A percentile compares a stretch with the other conserved stretches of the same genome.
phyloP scores from a whole-genome alignment of 1,284 basidiomycete species.

The Papiliotrema fonsecae region DNA sequence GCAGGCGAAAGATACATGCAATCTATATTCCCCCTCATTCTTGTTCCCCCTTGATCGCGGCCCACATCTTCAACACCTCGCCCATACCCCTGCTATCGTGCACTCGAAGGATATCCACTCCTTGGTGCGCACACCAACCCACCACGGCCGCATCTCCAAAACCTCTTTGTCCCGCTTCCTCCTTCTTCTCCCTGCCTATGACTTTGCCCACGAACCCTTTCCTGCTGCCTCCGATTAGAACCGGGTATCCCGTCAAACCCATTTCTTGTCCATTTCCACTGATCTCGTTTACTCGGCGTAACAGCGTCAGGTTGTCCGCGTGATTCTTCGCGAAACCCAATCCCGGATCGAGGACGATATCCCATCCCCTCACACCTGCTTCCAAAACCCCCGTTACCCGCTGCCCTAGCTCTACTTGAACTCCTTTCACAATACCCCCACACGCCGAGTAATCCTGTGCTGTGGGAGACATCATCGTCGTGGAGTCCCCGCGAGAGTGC shows the following conservation, averaged over 20 bases:
- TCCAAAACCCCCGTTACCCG: slow-evolving; percentile 67
- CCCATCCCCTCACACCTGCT: slow-evolving; percentile 80
- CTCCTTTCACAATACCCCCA: slow-evolving; percentile 62
- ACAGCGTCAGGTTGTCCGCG: slow-evolving; percentile 67
- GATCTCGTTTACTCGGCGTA: slow-evolving; percentile 53
- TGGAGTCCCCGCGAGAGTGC: slow-evolving; percentile 80
- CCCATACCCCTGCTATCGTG: slow-evolving; percentile 73
- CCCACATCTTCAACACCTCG: slow-evolving; percentile 57
- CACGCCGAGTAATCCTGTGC: slow-evolving; percentile 61
- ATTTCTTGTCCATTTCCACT: background rate
- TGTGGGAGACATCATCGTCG: slow-evolving; percentile 54
- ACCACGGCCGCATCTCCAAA: slow-evolving; percentile 81
- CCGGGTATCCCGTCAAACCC: slow-evolving; percentile 52
- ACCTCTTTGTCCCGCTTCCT: slow-evolving; percentile 60
- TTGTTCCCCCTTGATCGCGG: slow-evolving; percentile 45
- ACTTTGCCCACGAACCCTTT: slow-evolving; percentile 77
- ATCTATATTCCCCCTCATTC: no score
- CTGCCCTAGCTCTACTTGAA: slow-evolving; percentile 67
- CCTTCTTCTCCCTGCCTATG: slow-evolving; percentile 42
- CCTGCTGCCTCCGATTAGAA: slow-evolving; percentile 72
- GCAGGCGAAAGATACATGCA: no score
- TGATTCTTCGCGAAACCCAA: slow-evolving; percentile 90
- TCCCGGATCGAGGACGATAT: slow-evolving; percentile 87
- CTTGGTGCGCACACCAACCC: slow-evolving; percentile 55
- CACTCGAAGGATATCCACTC: slow-evolving; percentile 65